phyloP scores from a whole-genome alignment of 2,329 filamentous ascomycete species.

The Xylariomycetidae sp. region DNA sequence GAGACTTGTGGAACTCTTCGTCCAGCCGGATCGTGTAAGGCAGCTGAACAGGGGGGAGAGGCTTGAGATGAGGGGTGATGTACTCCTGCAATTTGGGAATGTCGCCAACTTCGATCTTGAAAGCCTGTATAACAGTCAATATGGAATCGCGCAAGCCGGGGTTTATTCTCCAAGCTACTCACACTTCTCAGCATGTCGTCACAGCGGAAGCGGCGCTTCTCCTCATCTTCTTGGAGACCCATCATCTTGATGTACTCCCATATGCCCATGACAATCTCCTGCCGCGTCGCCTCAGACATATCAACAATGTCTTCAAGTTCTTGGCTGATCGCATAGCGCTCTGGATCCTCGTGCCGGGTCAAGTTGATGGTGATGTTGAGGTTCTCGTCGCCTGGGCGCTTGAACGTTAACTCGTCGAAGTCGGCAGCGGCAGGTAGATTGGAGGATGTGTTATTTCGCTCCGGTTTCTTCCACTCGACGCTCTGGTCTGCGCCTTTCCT shows the following conservation, averaged over 20 bases:
- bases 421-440: constrained; percentile 62
- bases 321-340: constrained; percentile 74
- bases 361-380: constrained; percentile 86
- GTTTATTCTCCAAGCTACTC: constrained; percentile 24
- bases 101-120: constrained; percentile 69
- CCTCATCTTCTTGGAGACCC: constrained; percentile 87
- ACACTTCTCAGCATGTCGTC: constrained; percentile 77
- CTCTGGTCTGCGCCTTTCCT: constrained; percentile 49
- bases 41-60: constrained; percentile 75
- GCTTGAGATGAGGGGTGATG: constrained; percentile 69
- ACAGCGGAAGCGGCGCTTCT: constrained; percentile 87
- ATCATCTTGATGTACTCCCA: constrained; percentile 92
- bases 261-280: constrained; percentile 81
- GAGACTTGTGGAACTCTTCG: constrained; percentile 68
- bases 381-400: constrained; percentile 87
- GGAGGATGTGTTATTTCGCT: constrained; percentile 43
- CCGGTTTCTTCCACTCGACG: constrained; percentile 86
- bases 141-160: constrained; percentile 1
- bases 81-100: constrained; percentile 83
- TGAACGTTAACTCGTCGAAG: constrained; percentile 88
- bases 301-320: constrained; percentile 80
- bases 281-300: constrained; percentile 77
- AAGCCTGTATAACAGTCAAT: constrained; percentile 45
- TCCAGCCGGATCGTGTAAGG: constrained; percentile 93
- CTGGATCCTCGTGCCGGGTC: constrained; percentile 74